A percentile compares a stretch with the other conserved stretches of the same genome.
Conservation (phyloP, 2,329 filamentous ascomycete species). For the Diaporthe sp. region DNA sequence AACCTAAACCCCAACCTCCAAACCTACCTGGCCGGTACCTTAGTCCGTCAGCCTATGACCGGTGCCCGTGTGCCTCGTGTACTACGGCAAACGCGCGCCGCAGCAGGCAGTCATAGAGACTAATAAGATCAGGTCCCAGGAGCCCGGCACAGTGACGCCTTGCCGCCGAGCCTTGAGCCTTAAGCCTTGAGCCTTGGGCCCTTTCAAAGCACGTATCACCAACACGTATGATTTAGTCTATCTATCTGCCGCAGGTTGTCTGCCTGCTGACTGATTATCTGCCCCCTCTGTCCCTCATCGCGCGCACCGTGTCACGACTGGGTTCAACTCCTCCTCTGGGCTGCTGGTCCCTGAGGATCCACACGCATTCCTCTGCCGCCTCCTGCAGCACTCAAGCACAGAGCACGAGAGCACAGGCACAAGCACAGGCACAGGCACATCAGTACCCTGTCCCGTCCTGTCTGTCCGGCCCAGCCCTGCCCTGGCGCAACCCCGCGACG, state of each 20-base stretch:
- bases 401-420: background rate
- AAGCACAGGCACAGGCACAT: background rate
- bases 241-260: background rate
- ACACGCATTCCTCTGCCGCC: constrained; percentile 19
- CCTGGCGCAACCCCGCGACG: constrained; percentile 20
- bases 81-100: background rate
- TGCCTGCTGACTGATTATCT: background rate
- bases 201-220: background rate
- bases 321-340: background rate
- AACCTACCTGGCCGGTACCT: background rate
- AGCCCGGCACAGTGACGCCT: constrained; percentile 8
- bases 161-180: constrained; percentile 3
- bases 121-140: constrained; percentile 28
- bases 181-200: background rate
- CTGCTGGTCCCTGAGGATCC: constrained; percentile 17
- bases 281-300: background rate
- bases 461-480: background rate
- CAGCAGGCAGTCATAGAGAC: background rate
- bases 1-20: background rate
- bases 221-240: background rate
- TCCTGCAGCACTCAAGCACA: constrained; percentile 14
- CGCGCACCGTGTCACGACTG: background rate
- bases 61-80: background rate
- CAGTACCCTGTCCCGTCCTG: background rate
- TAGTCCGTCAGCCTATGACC: background rate